phyloP scores from a whole-genome alignment of 2,329 filamentous ascomycete species.

The Elsinoe necatrix region DNA sequence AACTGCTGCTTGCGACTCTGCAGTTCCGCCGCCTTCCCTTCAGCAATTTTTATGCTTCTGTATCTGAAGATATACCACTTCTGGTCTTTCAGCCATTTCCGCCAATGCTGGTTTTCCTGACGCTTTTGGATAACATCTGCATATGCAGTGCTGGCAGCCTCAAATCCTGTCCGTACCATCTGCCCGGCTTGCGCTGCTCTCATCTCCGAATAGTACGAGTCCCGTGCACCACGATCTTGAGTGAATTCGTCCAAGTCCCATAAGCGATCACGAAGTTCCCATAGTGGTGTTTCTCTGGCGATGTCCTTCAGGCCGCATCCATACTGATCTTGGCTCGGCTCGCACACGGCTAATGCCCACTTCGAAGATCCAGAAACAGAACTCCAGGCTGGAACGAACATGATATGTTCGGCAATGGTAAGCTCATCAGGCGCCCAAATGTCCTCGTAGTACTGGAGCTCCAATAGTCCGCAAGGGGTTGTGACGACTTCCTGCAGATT shows the following conservation, averaged over 20 bases:
- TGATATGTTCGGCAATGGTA: background rate
- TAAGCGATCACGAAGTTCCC: background rate
- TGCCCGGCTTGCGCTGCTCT: background rate
- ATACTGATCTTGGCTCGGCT: background rate
- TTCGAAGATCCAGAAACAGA: too few species aligned
- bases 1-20: background rate
- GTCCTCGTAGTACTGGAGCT: background rate
- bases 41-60: background rate
- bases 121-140: background rate
- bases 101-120: background rate
- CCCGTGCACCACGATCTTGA: background rate
- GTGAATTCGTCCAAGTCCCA: background rate
- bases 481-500: background rate
- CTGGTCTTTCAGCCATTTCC: background rate
- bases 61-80: background rate
- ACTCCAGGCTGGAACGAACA: background rate
- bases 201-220: background rate
- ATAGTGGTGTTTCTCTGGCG: background rate
- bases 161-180: background rate
- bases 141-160: background rate
- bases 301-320: background rate
- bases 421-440: background rate
- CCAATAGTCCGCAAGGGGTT: background rate
- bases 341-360: background rate
- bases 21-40: background rate